phyloP scores from a whole-genome alignment of 305 asterid genomes.

The Fraxinus platypoda region DNA sequence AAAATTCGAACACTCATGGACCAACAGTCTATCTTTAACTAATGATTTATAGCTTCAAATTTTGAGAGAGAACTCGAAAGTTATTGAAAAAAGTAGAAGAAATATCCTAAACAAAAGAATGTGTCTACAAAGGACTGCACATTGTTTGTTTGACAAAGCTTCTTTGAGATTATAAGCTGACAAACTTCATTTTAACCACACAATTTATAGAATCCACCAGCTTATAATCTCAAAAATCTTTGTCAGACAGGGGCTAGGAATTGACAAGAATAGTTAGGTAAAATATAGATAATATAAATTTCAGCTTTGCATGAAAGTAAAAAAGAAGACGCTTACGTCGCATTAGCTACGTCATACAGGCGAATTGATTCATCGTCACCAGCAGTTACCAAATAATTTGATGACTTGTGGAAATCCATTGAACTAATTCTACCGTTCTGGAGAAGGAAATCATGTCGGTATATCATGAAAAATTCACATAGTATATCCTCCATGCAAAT shows the following conservation, averaged over 20 bases:
- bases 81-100: neutral
- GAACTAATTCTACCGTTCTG: constrained; percentile 98
- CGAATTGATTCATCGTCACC: constrained; percentile 97
- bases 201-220: neutral
- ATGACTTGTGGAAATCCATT: constrained; percentile 91
- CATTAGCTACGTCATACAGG: constrained; percentile 81
- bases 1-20: neutral
- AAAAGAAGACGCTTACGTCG: constrained; percentile 57
- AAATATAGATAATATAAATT: neutral
- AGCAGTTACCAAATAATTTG: constrained; percentile 86
- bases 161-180: neutral
- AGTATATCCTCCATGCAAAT: neutral
- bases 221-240: neutral
- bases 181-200: neutral
- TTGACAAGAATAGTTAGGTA: neutral
- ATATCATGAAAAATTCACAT: neutral
- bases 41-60: neutral
- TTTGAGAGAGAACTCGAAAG: neutral
- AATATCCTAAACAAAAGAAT: neutral
- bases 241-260: neutral
- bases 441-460: constrained; percentile 27
- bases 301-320: constrained; percentile 3
- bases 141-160: neutral
- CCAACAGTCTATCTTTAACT: neutral
- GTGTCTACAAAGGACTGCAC: neutral